Evolutionary conservation across 192 early-diverging fungal genomes (phyloP).

Genomic region (Coemansia biformis): DNA sequence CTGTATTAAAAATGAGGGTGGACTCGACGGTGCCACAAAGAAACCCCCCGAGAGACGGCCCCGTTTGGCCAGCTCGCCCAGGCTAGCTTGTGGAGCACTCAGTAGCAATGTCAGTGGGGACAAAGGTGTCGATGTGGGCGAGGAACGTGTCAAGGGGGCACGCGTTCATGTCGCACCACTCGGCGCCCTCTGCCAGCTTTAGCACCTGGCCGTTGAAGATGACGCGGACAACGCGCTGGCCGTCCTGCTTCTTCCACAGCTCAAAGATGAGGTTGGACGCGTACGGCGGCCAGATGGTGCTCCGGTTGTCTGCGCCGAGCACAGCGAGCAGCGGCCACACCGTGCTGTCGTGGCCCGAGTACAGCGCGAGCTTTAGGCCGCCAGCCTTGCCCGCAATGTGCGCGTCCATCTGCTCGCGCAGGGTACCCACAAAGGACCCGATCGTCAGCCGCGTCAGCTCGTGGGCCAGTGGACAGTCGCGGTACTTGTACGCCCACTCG

Average conservation of each 20-base stretch:
- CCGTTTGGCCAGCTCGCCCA: not conserved
- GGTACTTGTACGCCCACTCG: slow-evolving; percentile 25
- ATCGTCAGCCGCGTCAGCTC: slow-evolving; percentile 29
- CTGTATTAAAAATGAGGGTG: too few relatives aligned
- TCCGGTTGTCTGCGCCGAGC: slow-evolving; percentile 23
- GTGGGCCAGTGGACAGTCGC: slow-evolving; percentile 27
- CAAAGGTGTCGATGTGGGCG: slow-evolving; percentile 18
- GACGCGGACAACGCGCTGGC: slow-evolving; percentile 47
- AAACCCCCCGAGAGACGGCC: too few relatives aligned
- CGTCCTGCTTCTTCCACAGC: slow-evolving; percentile 46
- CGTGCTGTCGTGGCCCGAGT: slow-evolving; percentile 53
- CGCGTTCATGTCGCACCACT: slow-evolving; percentile 46
- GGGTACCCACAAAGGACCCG: slow-evolving; percentile 47
- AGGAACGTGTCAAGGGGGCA: slow-evolving; percentile 41
- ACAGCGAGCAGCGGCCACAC: slow-evolving; percentile 42
- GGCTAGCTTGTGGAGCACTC: slow-evolving; percentile 13
- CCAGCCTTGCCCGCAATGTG: slow-evolving; percentile 23
- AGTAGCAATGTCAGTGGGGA: slow-evolving; percentile 29
- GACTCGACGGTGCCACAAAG: too few relatives aligned
- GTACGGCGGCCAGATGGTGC: slow-evolving; percentile 54
- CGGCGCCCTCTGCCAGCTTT: slow-evolving; percentile 8
- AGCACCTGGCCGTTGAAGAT: slow-evolving; percentile 54
- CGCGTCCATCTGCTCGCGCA: slow-evolving; percentile 30
- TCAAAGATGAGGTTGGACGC: slow-evolving; percentile 52
- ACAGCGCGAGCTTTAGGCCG: slow-evolving; percentile 44